Conservation (phyloP, 441 rosid genomes). For the Pelargonium fulgidum region DNA sequence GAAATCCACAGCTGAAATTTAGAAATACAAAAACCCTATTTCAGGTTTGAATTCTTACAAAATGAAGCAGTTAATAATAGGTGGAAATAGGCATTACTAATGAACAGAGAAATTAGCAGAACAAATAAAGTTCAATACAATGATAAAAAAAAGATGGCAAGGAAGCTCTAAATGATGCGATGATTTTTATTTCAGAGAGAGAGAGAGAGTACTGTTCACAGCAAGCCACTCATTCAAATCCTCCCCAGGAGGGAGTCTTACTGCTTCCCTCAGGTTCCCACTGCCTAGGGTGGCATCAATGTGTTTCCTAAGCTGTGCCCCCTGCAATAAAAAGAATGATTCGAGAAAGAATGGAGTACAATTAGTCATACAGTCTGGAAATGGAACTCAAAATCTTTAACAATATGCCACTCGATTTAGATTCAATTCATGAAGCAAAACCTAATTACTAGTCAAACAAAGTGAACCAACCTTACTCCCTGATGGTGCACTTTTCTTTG, state of each 20-base stretch:
- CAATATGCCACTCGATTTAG: neutral
- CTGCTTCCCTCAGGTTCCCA: slow-evolving; percentile 95
- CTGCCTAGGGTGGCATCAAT: slow-evolving; percentile 95
- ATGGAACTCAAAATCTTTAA: slow-evolving; percentile 8
- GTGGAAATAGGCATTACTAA: neutral
- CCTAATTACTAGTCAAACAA: slow-evolving; percentile 6
- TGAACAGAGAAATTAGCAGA: neutral
- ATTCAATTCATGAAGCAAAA: neutral
- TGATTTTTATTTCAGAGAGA: neutral
- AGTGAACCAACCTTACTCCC: slow-evolving; percentile 80
- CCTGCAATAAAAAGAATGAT: slow-evolving; percentile 42
- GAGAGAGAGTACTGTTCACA: slow-evolving; percentile 54
- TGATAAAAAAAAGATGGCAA: neutral
- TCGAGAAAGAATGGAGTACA: slow-evolving; percentile 7
- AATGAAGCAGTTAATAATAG: neutral
- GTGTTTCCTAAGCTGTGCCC: slow-evolving; percentile 92
- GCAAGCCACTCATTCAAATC: slow-evolving; percentile 97
- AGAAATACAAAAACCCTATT: neutral
- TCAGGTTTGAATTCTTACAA: neutral
- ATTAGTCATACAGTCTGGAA: slow-evolving; percentile 12
- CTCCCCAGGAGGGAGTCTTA: slow-evolving; percentile 96
- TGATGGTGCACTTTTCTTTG: slow-evolving; percentile 92
- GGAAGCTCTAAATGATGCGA: neutral
- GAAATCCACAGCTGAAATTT: slow-evolving; percentile 85
- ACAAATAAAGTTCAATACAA: neutral